A percentile compares a stretch with the other conserved stretches of the same genome.
Evolutionary conservation across 371 early-diverging fungal species (phyloP).

Genomic region (Thermomucor indicae-seudaticae): DNA sequence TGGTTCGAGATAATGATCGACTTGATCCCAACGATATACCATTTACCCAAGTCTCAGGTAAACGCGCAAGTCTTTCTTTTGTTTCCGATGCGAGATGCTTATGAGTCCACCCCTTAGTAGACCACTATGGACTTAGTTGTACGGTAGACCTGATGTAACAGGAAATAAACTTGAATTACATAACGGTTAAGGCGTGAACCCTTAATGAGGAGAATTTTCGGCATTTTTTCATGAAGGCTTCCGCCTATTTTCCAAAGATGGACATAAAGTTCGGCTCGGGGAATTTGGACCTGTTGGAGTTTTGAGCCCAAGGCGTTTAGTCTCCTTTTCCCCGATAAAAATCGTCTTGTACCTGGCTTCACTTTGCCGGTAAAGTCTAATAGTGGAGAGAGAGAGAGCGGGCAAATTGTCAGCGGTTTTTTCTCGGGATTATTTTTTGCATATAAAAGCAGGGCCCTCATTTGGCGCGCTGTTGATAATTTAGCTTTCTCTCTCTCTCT

Average conservation of each 20-base stretch:
- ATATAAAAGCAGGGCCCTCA: not conserved
- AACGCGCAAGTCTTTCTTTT: not conserved
- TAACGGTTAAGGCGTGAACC: too few species aligned
- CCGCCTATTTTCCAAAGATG: too few species aligned
- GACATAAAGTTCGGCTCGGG: not conserved
- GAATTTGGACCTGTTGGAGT: too few species aligned
- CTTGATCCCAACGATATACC: constrained; percentile 9
- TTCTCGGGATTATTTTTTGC: not conserved
- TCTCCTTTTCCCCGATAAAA: constrained; percentile 11
- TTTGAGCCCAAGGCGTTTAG: too few species aligned
- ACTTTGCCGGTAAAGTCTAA: not conserved
- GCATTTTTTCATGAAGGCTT: too few species aligned
- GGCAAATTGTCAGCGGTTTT: not conserved
- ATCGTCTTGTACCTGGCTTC: not conserved
- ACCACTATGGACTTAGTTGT: constrained; percentile 21
- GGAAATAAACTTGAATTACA: too few species aligned
- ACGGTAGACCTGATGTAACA: too few species aligned
- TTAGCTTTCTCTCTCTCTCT: not conserved
- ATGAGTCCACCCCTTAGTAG: not conserved
- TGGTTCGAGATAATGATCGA: constrained; percentile 28
- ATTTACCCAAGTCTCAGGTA: constrained; percentile 22
- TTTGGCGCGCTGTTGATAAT: not conserved
- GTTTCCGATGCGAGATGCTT: not conserved
- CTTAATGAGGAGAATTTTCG: too few species aligned
- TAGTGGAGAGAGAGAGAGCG: not conserved